Base-by-base conservation (phyloP, 352 stramenopile genomes). In the Phytopythium ostracodes region DNA sequence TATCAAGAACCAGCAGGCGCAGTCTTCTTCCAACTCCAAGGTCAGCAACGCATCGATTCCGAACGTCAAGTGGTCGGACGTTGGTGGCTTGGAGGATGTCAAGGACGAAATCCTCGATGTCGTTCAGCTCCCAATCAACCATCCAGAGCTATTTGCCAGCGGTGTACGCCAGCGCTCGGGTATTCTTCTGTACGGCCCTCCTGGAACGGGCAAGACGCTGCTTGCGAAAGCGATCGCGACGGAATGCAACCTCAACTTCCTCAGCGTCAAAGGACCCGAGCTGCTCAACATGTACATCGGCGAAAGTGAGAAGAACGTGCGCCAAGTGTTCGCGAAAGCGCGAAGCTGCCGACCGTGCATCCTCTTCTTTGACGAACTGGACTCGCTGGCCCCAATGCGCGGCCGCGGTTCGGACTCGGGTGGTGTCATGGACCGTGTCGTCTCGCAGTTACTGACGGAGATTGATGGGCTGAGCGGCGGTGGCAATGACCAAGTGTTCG, bases 271-370 rank as follows among this genome's bases (percentile, higher is more conserved):
- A 66, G 96, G 87, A 0, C 94, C 94, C 1, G 96, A 98, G 71
- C 72, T 99, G 44, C 84, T 99, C 42, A 97, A 98, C 73, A 98
- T 97, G 73, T 99, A 99, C 74, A 97, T 99, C 51, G 97, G 97
- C 35, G 97, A 99, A 76, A 98, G 88, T 47, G 97, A 99, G 75
- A 96, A 96, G 40, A 98, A 98, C 65, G 88, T 99, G 27, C 87
- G 96, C 11, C 85, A 94, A 56, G 84, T 98, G 2, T 99, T 99
- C 77, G 81, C 81, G 20, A 96, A 75, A 66, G 86, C 87, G 25
- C 72, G 87, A 22, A 91, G 84, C 63, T 90, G 81, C 55, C 73
- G 81, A 12, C 89, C 91, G 33, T 96, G 87, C 55, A 88, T 98
- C 54, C 66, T 98, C 4, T 98, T 98, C 69, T 98, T 98, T 52